These are phyloP conservation scores for Didymella keratinophila DNA, from an alignment of 2,329 filamentous ascomycete species.

Conservation along the genomic window DNA sequence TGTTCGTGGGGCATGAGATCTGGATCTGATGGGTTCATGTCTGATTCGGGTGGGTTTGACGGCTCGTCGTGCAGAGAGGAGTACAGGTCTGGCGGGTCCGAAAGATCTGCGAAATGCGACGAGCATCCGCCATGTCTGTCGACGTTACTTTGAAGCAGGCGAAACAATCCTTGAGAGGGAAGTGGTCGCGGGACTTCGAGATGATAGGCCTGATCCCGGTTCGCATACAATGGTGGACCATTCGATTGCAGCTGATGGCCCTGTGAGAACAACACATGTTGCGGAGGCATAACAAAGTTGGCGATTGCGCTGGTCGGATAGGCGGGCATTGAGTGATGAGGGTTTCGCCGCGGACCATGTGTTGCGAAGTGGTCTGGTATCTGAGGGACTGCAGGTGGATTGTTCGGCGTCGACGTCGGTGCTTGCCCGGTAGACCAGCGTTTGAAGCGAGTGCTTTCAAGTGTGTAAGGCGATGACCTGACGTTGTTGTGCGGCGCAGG, in stretches of 20 bases:
- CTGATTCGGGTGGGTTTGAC: conserved; percentile 75
- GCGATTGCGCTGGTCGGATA: conserved; percentile 46
- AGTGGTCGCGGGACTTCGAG: conserved; percentile 64
- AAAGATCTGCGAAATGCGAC: conserved; percentile 75
- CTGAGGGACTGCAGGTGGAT: conserved; percentile 62
- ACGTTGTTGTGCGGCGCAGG: conserved; percentile 73
- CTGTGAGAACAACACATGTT: conserved; percentile 50
- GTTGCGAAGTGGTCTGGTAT: conserved; percentile 69
- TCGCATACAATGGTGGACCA: conserved; percentile 55
- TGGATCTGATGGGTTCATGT: conserved; percentile 81
- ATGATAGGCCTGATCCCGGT: conserved; percentile 61
- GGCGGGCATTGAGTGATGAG: conserved; percentile 51
- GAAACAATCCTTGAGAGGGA: conserved; percentile 76
- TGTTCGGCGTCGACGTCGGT: conserved; percentile 67
- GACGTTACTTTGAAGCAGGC: conserved; percentile 77
- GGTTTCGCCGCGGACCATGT: conserved; percentile 65
- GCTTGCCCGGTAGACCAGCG: conserved; percentile 75
- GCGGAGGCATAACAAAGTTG: conserved; percentile 43
- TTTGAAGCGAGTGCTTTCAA: conserved; percentile 73
- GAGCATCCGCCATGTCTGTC: conserved; percentile 69
- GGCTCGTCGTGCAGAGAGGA: conserved; percentile 78
- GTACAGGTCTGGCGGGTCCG: conserved; percentile 79
- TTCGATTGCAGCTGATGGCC: conserved; percentile 63
- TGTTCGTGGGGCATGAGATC: conserved; percentile 81
- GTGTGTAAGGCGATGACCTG: conserved; percentile 73